These are phyloP conservation scores for Tilletia caries DNA, from an alignment of 1,284 basidiomycete species.

Conservation along the genomic window DNA sequence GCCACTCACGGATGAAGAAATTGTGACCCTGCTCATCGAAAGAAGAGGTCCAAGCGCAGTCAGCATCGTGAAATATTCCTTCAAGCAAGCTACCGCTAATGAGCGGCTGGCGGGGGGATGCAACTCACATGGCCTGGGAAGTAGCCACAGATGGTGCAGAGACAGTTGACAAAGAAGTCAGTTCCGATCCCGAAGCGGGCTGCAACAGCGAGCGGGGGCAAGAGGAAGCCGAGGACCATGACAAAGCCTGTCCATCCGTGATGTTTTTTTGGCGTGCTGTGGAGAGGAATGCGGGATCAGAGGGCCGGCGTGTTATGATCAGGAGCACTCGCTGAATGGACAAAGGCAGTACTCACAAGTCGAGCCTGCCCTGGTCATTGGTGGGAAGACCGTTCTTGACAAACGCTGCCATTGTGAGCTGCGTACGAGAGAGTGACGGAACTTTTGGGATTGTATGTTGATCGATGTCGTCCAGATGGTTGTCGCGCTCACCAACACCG, in stretches of 20 bases:
- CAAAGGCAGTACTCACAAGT: background rate
- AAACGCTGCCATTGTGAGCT: background rate
- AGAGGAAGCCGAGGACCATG: constrained; percentile 41
- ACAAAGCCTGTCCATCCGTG: constrained; percentile 34
- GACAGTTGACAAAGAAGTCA: constrained; percentile 88
- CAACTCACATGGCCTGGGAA: constrained; percentile 6
- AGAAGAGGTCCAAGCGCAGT: too few species aligned
- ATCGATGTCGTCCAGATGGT: too few species aligned
- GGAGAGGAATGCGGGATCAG: background rate
- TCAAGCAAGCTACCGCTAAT: constrained; percentile 20
- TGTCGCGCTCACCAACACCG: too few species aligned
- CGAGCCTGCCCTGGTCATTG: constrained; percentile 2
- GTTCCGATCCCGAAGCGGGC: constrained; percentile 86
- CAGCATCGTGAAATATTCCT: too few species aligned
- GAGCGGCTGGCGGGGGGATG: background rate
- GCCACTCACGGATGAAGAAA: constrained; percentile 15
- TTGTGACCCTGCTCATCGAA: constrained; percentile 17
- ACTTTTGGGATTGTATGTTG: too few species aligned
- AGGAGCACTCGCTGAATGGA: background rate
- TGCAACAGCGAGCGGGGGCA: constrained; percentile 67
- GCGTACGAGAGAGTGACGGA: too few species aligned
- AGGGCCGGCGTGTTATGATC: background rate
- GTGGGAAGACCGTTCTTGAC: background rate
- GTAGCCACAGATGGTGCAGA: constrained; percentile 77
- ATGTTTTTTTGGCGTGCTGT: background rate